Evolutionary conservation across 768 basidiomycete species (phyloP).

Genomic region (Arthromyces matolae): DNA sequence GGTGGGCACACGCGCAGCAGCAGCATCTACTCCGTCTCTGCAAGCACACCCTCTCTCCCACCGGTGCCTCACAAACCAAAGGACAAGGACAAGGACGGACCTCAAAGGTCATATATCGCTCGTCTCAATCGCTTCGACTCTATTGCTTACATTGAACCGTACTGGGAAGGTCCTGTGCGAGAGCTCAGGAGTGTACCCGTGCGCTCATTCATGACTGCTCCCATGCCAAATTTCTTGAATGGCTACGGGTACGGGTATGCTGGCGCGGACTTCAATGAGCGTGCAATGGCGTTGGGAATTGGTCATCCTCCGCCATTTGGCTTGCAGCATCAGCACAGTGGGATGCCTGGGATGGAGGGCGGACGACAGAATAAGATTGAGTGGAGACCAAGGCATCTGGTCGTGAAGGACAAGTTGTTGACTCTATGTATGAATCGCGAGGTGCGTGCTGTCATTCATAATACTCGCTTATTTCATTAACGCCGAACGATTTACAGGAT

Average conservation of each 20-base stretch:
- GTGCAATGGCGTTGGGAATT: slow-evolving; percentile 8
- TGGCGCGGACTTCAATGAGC: background rate
- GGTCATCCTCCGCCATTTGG: slow-evolving; percentile 8
- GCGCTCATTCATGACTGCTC: background rate
- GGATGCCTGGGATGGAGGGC: slow-evolving; percentile 1
- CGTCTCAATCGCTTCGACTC: slow-evolving; percentile 31
- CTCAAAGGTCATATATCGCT: slow-evolving; percentile 3
- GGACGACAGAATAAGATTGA: slow-evolving; percentile 28
- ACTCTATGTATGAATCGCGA: slow-evolving; percentile 48
- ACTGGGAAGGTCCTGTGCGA: slow-evolving; percentile 53
- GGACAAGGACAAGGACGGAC: background rate
- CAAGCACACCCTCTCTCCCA: slow-evolving; percentile 4
- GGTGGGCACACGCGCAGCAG: slow-evolving; percentile 2
- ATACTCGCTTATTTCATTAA: background rate
- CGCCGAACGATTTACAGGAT: slow-evolving; percentile 28
- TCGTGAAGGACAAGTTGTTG: slow-evolving; percentile 57
- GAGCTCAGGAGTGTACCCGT: slow-evolving; percentile 39
- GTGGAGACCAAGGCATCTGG: slow-evolving; percentile 62
- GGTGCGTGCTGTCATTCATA: slow-evolving; percentile 32
- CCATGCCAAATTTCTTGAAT: slow-evolving; percentile 9
- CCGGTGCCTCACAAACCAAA: slow-evolving; percentile 28
- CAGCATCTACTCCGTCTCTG: slow-evolving; percentile 10
- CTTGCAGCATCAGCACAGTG: background rate
- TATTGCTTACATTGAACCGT: slow-evolving; percentile 47
- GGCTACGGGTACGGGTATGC: slow-evolving; percentile 12